Evolutionary conservation across 331 rosid genomes (phyloP).

Genomic region (Pyracantha coccinea): DNA sequence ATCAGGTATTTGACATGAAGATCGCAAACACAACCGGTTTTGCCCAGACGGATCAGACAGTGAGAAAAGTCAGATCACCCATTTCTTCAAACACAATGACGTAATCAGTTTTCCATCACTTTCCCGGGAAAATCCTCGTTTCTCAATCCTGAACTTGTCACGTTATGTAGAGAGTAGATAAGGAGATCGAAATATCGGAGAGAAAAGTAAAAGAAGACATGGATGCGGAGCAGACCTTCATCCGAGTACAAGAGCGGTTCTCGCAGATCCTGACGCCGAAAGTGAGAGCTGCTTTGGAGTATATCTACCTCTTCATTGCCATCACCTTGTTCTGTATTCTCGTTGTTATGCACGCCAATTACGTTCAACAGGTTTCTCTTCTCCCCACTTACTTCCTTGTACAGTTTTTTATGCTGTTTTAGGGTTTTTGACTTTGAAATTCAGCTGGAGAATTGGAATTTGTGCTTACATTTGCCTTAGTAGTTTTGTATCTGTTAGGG

Average conservation of each 20-base stretch:
- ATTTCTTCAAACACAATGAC: too few relatives aligned
- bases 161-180: not conserved
- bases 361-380: conserved; percentile 74
- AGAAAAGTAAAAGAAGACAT: conserved; percentile 14
- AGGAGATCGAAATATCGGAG: not conserved
- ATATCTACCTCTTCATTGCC: conserved; percentile 64
- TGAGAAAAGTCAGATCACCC: too few relatives aligned
- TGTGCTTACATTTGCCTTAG: not conserved
- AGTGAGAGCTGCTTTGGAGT: conserved; percentile 78
- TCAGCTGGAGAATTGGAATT: not conserved
- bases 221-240: conserved; percentile 97
- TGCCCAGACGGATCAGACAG: too few relatives aligned
- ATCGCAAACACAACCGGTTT: too few relatives aligned
- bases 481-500: not conserved
- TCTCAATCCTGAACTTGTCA: not conserved
- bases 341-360: conserved; percentile 97
- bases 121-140: not conserved
- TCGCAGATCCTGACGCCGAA: conserved; percentile 86
- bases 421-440: conserved; percentile 17
- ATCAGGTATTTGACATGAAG: too few relatives aligned
- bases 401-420: not conserved
- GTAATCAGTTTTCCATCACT: too few relatives aligned
- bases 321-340: conserved; percentile 81
- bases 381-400: not conserved
- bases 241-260: conserved; percentile 86